These are phyloP conservation scores for Rubia peregrina DNA, from an alignment of 305 asterid species.

Conservation along the genomic window DNA sequence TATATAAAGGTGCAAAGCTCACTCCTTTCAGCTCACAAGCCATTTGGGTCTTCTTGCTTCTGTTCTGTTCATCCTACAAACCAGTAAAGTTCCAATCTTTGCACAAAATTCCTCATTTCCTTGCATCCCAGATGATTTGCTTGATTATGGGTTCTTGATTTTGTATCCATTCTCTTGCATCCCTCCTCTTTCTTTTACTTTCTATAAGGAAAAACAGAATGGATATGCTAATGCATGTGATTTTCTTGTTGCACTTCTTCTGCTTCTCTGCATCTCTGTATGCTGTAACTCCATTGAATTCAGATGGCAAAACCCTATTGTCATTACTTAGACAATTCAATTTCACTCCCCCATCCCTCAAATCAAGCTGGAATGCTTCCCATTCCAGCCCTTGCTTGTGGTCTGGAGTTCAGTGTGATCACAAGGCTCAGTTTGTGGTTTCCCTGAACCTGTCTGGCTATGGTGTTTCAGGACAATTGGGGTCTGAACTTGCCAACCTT, in stretches of 20 bases:
- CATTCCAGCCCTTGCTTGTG: conserved; percentile 72
- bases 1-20: not conserved
- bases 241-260: conserved; percentile 12
- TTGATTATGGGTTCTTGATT: not conserved
- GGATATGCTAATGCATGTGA: conserved; percentile 3
- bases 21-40: not conserved
- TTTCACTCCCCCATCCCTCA: conserved; percentile 41
- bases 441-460: conserved; percentile 40
- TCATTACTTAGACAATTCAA: conserved; percentile 58
- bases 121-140: conserved; percentile 2
- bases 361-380: conserved; percentile 72
- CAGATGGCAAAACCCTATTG: conserved; percentile 56
- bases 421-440: conserved; percentile 23
- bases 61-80: not conserved
- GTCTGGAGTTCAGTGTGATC: conserved; percentile 62
- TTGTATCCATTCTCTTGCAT: not conserved
- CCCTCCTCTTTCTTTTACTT: not conserved
- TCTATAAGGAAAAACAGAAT: not conserved
- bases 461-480: conserved; percentile 60
- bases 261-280: conserved; percentile 16
- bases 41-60: not conserved
- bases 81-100: conserved; percentile 2
- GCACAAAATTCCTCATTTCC: not conserved
- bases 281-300: conserved; percentile 34
- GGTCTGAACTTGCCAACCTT: conserved; percentile 54